phyloP scores from a whole-genome alignment of 1,139 yeast species.

The Yamadazyma sp. region DNA sequence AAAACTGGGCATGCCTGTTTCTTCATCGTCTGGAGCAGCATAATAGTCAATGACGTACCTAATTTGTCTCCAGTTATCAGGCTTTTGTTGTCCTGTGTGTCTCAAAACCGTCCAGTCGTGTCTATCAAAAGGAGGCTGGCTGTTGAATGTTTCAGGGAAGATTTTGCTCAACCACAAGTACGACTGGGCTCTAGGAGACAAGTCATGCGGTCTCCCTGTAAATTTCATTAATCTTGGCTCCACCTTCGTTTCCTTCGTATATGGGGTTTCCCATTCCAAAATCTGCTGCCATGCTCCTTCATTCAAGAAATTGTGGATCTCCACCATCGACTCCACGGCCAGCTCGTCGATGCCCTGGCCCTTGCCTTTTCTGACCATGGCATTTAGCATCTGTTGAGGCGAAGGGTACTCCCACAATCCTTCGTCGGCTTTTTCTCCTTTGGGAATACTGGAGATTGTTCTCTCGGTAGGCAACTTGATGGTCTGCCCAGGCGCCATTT shows the following conservation, averaged over 20 bases:
- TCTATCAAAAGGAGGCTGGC: slow-evolving; percentile 92
- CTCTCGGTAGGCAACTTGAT: slow-evolving; percentile 78
- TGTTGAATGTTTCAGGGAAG: slow-evolving; percentile 71
- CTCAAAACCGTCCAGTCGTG: slow-evolving; percentile 98
- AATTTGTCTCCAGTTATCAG: slow-evolving; percentile 51
- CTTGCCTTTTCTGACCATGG: slow-evolving; percentile 93
- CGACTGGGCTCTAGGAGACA: slow-evolving; percentile 84
- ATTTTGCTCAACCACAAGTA: slow-evolving; percentile 64
- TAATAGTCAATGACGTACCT: slow-evolving; percentile 96
- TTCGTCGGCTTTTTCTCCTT: slow-evolving; percentile 63
- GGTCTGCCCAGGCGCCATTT: slow-evolving; percentile 78
- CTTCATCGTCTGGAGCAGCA: slow-evolving; percentile 87
- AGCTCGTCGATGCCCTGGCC: slow-evolving; percentile 86
- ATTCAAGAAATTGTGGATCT: slow-evolving; percentile 91
- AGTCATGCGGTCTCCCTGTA: slow-evolving; percentile 87
- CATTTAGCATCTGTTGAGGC: slow-evolving; percentile 98
- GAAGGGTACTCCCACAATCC: slow-evolving; percentile 98
- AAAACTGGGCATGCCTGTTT: slow-evolving; percentile 85
- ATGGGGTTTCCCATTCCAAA: slow-evolving; percentile 77
- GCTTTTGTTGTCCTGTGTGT: slow-evolving; percentile 44
- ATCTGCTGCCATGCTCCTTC: slow-evolving; percentile 99
- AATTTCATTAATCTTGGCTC: slow-evolving; percentile 81
- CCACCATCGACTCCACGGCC: slow-evolving; percentile 96
- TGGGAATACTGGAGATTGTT: slow-evolving; percentile 82
- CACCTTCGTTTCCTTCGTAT: slow-evolving; percentile 49